Base-by-base conservation (phyloP, 2,329 filamentous ascomycete species). In the Colletotrichum sp. region DNA sequence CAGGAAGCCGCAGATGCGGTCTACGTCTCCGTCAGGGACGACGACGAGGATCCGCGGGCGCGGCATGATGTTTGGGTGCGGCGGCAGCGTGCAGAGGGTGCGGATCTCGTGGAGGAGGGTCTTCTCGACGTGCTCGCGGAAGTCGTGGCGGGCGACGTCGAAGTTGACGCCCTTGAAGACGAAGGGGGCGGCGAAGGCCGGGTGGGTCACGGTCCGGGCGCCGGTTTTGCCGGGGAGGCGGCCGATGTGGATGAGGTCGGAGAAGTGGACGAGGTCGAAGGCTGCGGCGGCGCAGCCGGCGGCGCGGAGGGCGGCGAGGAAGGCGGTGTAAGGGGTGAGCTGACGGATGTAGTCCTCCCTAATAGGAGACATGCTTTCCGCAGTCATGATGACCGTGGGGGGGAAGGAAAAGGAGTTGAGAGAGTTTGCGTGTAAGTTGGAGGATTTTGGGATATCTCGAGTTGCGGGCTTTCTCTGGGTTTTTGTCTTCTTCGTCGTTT, bases 41-140 rank as follows among this genome's bases (percentile, higher is more conserved):
- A 76, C 60, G 32, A 76, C 78, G 24, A 79, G 67, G 8, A 44
- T 67, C 21, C 10, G 10, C 8, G 78, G 77, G 6, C 72, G 73
- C 4, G 77, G 72, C 63, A 79, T 76, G 57, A 81, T 79, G 69
- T 81, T 77, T 0, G 75, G 78, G 68, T 81, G 79, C 8, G 68
- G 64, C 4, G 76, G 72, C 34, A 80, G 60, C 36, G 73, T 60
- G 71, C 64, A 73, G 21, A 78, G 71, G 13, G 72, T 72, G 18
- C 49, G 68, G 72, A 79, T 78, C 65, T 77, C 75, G 64, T 76
- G 71, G 28, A 79, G 59, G n/a, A 78, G 75, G 15, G 76, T 77
- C 49, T 68, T 67, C 21, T 71, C 72, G 10, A 77, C 69, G 60
- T 77, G 72, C 18, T 76, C 65, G 15, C 44, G 26, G 16, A 76